Evolutionary conservation across 805 yeast genomes (phyloP), one percentile per base, ranked within the genome.

Genomic region (Candida nonsorbophila): DNA sequence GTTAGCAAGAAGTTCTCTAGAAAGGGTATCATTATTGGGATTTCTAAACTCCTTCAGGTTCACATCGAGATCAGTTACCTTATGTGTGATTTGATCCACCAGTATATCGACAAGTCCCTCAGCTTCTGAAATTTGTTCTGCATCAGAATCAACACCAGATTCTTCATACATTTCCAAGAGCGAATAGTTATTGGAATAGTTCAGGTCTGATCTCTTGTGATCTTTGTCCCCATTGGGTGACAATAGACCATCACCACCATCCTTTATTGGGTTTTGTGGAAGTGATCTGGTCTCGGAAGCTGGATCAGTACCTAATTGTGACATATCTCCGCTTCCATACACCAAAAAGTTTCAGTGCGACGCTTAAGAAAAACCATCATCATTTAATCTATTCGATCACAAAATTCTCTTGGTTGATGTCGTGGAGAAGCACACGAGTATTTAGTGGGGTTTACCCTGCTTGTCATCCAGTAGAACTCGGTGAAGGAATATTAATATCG

Each of bases 161-260:
- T 21, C 30, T 5, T 29, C 37, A 32, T 64, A 64, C 33, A 49
- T 55, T 32, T 62, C 64, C 14, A 64, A 44, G 11, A 64, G 33
- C 10, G 68, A 61, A 37, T 56, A 61, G 42, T 51, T 60, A 24
- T 51, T 42, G 6, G 68, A 60, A 33, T 49, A 47, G 6, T 45
- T 44, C 7, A 66, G 58, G 2, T 50, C 58, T 9, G 44, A 29
- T 10, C 67, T 45, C 24, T 42, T 54, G 32, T 56, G 65, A 16
- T n/a, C n/a, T n/a, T n/a, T n/a, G n/a, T n/a, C n/a, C n/a, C n/a
- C n/a, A n/a, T n/a, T n/a, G n/a, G n/a, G n/a, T n/a, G n/a, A n/a
- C n/a, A n/a, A n/a, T n/a, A n/a, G n/a, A n/a, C n/a, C n/a, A n/a
- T n/a, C n/a, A n/a, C n/a, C n/a, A n/a, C n/a, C n/a, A n/a, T n/a